Evolutionary conservation across 192 early-diverging fungal genomes (phyloP).

Genomic region (Chytriomyces sp.): DNA sequence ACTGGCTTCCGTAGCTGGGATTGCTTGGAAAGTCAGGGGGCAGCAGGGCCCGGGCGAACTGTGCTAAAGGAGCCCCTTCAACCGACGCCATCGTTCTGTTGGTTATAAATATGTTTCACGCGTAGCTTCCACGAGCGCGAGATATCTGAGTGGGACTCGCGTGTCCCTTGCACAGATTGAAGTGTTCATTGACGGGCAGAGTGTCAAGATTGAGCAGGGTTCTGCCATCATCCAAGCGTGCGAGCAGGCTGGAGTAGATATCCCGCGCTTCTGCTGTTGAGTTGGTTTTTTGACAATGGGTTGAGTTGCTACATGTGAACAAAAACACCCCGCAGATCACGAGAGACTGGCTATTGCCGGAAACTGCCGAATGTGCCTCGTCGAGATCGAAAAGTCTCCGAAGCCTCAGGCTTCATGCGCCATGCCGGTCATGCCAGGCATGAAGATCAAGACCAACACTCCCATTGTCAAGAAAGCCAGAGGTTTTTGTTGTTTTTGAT

Average conservation of each 20-base stretch:
- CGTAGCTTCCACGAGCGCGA: not conserved
- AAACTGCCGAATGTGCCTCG: constrained; percentile 99
- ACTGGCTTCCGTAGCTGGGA: too few species aligned
- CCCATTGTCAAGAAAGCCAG: constrained; percentile 96
- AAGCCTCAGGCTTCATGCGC: constrained; percentile 97
- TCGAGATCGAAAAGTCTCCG: constrained; percentile 94
- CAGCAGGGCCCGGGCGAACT: too few species aligned
- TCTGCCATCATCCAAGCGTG: constrained; percentile 97
- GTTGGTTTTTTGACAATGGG: too few species aligned
- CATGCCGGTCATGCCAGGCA: constrained; percentile 95
- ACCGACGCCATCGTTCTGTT: constrained; percentile 15
- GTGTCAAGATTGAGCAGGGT: constrained; percentile 88
- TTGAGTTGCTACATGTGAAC: too few species aligned
- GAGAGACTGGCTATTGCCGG: constrained; percentile 95
- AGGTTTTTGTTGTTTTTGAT: not conserved
- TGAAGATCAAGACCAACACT: constrained; percentile 95
- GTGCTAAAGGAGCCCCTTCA: too few species aligned
- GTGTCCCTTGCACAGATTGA: constrained; percentile 37
- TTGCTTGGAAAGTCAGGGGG: too few species aligned
- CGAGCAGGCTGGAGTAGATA: constrained; percentile 91
- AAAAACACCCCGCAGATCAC: constrained; percentile 54
- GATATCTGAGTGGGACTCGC: not conserved
- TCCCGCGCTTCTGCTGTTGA: constrained; percentile 75
- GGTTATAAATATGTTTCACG: not conserved
- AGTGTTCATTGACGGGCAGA: constrained; percentile 84